Evolutionary conservation across 805 yeast species (phyloP).

Genomic region (Yueomyces sp.): DNA sequence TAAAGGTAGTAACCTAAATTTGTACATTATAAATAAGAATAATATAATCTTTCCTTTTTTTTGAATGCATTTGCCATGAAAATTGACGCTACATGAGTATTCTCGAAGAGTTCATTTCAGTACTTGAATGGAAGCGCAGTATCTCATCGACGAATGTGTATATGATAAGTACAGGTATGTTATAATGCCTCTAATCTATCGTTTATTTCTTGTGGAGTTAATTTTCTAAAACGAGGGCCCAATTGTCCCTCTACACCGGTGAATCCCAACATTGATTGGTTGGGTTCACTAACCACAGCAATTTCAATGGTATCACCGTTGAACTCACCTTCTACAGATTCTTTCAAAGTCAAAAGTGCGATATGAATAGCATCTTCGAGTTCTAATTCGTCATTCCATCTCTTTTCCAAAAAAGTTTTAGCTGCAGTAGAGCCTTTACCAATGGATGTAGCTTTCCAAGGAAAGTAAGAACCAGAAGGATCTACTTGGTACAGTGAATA

Average conservation of each 20-base stretch:
- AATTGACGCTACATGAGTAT: too few relatives aligned
- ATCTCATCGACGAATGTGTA: too few relatives aligned
- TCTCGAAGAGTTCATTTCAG: too few relatives aligned
- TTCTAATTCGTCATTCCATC: constrained; percentile 97
- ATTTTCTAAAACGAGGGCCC: constrained; percentile 84
- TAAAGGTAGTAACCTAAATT: too few relatives aligned
- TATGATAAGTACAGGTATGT: constrained; percentile 1
- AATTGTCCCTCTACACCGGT: constrained; percentile 61
- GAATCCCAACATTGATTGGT: constrained; percentile 71
- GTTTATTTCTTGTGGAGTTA: constrained; percentile 82
- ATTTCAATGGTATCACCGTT: constrained; percentile 94
- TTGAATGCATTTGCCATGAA: too few relatives aligned
- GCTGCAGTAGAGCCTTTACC: constrained; percentile 96
- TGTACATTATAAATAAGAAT: too few relatives aligned
- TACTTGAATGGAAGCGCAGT: too few relatives aligned
- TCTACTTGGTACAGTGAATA: constrained; percentile 91
- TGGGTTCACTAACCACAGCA: constrained; percentile 71
- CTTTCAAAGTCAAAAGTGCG: constrained; percentile 86
- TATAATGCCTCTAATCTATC: constrained; percentile 89
- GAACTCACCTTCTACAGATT: constrained; percentile 95
- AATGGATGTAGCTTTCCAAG: constrained; percentile 99
- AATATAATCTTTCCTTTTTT: too few relatives aligned
- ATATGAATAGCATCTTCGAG: constrained; percentile 97
- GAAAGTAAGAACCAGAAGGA: constrained; percentile 95
- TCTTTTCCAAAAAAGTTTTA: constrained; percentile 89